Conservation (phyloP, 179 eudicot species). For the Carnegiea gigantea region DNA sequence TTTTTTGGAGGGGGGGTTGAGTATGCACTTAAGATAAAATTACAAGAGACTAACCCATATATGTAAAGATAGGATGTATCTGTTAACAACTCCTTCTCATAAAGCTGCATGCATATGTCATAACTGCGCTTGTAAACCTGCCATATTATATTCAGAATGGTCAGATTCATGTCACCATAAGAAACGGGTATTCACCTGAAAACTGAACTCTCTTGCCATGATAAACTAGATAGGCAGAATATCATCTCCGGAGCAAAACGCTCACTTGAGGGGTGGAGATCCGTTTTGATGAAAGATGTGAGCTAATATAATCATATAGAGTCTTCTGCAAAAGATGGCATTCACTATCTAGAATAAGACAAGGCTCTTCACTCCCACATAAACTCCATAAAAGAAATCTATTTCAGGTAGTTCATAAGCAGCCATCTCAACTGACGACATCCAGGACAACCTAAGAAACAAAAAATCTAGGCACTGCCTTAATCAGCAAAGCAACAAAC, state of each 20-base stretch:
- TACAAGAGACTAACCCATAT: conserved; percentile 66
- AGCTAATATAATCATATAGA: too few relatives aligned
- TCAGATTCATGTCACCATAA: conserved; percentile 2
- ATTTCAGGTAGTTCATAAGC: background rate
- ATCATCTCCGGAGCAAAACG: background rate
- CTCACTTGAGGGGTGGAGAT: too few relatives aligned
- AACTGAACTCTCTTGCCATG: background rate
- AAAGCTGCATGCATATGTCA: conserved; percentile 81
- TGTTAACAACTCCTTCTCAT: conserved; percentile 85
- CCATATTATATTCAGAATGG: background rate
- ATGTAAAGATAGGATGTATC: conserved; percentile 76
- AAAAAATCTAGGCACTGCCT: background rate
- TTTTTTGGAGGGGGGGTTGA: too few relatives aligned
- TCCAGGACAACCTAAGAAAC: background rate
- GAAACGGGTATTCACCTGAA: conserved; percentile 2
- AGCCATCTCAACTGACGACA: background rate
- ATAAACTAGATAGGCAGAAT: background rate
- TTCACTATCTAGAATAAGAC: background rate
- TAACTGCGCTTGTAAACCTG: conserved; percentile 94
- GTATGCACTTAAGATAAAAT: background rate
- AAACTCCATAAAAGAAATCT: too few relatives aligned
- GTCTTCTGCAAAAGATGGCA: too few relatives aligned
- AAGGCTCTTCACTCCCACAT: background rate
- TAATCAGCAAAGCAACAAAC: background rate
- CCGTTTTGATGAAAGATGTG: too few relatives aligned